Evolutionary conservation across 495 filamentous ascomycete species (phyloP), one percentile per base, ranked within the genome.

Genomic region (Bacidia gigantensis): DNA sequence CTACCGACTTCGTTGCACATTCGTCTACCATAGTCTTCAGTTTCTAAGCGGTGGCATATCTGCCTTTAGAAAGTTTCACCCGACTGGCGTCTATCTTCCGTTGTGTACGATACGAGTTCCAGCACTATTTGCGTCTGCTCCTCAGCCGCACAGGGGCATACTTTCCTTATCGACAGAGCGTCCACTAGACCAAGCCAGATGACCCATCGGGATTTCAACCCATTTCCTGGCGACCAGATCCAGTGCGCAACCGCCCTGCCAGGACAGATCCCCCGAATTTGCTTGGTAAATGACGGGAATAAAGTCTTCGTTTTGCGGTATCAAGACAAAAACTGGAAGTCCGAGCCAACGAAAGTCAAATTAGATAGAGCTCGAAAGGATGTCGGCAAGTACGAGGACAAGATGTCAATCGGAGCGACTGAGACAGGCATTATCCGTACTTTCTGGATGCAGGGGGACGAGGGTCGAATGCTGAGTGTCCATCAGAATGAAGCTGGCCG

Each of bases 251-350:
- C 41, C 9, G 9, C 20, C 7, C 5, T 22, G 17, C 41, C 41
- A 17, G 41, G 41, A 7, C 9, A 17, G 17, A 18, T 44, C 5
- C 41, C 41, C 20, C 41, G 20, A n/a, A 44, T 44, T 9, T 7
- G 9, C 9, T 9, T 44, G 20, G 41, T 44, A 22, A 44, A 44
- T 18, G 41, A 44, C 17, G 20, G 41, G 12, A 44, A 44, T 18
- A 44, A 44, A 22, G 41, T 44, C 41, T 44, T 44, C 41, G 20
- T 44, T 44, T 44, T 44, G 41, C 41, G 41, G 20, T 44, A 44
- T 17, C 7, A 44, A 22, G 41, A 44, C 17, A 44, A 18, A 5
- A 7, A 17, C 9, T 44, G 41, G 41, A 44, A 44, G 41, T 17
- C 41, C 20, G 7, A 9, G 7, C 20, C 7, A 22, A 17, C 20